These are phyloP conservation scores for Sporothrix pallida DNA, from an alignment of 2,329 filamentous ascomycete genomes.

Conservation along the genomic window DNA sequence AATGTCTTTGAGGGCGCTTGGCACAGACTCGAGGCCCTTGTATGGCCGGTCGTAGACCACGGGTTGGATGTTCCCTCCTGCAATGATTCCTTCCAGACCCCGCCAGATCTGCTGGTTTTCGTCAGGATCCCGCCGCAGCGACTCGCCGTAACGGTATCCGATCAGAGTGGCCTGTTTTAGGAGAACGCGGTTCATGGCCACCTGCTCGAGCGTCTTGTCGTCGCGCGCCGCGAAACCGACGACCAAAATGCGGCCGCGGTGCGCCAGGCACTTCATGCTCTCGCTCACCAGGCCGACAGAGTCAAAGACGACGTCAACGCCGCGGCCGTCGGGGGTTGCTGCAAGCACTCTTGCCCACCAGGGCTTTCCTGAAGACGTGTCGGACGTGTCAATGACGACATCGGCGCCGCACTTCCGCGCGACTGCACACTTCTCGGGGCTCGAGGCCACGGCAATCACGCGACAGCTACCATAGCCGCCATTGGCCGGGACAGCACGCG, in stretches of 20 bases:
- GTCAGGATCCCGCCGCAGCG: conserved; percentile 54
- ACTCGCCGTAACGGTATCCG: conserved; percentile 65
- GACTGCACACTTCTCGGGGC: conserved; percentile 52
- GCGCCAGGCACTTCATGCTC: conserved; percentile 59
- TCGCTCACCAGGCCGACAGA: conserved; percentile 62
- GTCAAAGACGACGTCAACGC: conserved; percentile 65
- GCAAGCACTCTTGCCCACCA: conserved; percentile 61
- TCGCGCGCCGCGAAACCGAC: conserved; percentile 62
- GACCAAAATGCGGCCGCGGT: conserved; percentile 60
- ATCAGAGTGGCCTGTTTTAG: conserved; percentile 59
- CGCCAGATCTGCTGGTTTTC: conserved; percentile 57
- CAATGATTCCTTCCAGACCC: conserved; percentile 56
- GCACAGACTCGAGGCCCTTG: conserved; percentile 55
- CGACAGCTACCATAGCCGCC: conserved; percentile 49
- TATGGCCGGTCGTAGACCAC: conserved; percentile 57
- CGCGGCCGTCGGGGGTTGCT: conserved; percentile 52
- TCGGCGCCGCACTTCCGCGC: conserved; percentile 50
- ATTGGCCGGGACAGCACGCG: conserved; percentile 44
- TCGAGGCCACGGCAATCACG: conserved; percentile 60
- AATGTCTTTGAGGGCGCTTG: conserved; percentile 58
- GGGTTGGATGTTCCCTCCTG: conserved; percentile 55
- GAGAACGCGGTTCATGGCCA: conserved; percentile 61
- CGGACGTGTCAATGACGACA: conserved; percentile 50
- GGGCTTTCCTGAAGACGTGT: conserved; percentile 31
- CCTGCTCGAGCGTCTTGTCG: conserved; percentile 40